phyloP scores from a whole-genome alignment of 1,139 yeast species.

The Maudiozyma humilis region DNA sequence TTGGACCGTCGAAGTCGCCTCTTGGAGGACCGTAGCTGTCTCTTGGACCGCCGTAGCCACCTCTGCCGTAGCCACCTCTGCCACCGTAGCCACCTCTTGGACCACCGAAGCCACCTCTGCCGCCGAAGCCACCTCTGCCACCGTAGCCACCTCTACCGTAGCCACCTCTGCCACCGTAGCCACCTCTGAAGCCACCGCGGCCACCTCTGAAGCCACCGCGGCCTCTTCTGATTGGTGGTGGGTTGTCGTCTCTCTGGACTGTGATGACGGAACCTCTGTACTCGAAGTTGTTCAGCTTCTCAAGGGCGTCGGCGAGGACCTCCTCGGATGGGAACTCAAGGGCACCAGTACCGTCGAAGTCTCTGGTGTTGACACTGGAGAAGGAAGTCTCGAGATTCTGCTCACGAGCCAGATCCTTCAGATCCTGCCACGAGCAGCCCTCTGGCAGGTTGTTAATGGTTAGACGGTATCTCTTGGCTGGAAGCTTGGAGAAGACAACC shows the following conservation, averaged over 20 bases:
- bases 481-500: constrained; percentile 63
- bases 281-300: constrained; percentile 60
- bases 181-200: constrained; percentile 17
- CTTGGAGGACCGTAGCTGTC: constrained; percentile 12
- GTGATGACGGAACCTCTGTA: constrained; percentile 57
- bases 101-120: constrained; percentile 18
- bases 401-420: constrained; percentile 71
- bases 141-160: constrained; percentile 3
- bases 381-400: constrained; percentile 59
- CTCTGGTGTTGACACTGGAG: constrained; percentile 60
- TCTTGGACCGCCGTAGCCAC: constrained; percentile 11
- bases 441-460: constrained; percentile 63
- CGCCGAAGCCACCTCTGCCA: constrained; percentile 38
- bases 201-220: constrained; percentile 38
- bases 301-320: constrained; percentile 62
- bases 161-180: constrained; percentile 3
- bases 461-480: constrained; percentile 63
- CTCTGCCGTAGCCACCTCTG: constrained; percentile 25
- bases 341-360: constrained; percentile 66
- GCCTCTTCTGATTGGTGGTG: constrained; percentile 58
- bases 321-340: constrained; percentile 72
- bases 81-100: constrained; percentile 13
- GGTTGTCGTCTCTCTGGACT: constrained; percentile 73
- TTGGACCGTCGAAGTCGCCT: constrained; percentile 25
- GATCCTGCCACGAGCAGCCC: constrained; percentile 77